Evolutionary conservation across 129 eudicot species (phyloP), one percentile per base, ranked within the genome.

Genomic region (Smallanthus sonchifolius): DNA sequence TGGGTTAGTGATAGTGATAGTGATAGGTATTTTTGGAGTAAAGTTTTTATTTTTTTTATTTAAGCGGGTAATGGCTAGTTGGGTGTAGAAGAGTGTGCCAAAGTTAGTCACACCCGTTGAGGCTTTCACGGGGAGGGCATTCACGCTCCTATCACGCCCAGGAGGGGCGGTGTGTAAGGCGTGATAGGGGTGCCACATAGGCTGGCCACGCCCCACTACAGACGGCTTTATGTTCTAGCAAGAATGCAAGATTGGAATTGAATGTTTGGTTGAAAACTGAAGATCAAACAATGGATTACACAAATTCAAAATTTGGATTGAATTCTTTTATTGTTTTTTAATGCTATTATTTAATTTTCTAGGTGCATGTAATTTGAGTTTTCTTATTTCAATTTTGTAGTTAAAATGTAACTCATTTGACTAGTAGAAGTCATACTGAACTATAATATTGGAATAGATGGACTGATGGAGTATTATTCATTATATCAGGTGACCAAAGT

Each of bases 341-440:
- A 61, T 61, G 40, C 19, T 7, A 61, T 13, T 14, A 35, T 61
- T n/a, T 10, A 5, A 24, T 37, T 13, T 34, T 14, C 59, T 15
- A 14, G 43, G 56, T 15, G 56, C 20, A 17, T 65, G 38, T 15
- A 17, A 19, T 17, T 10, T 20, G 2, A 11, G 59, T 30, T 47
- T n/a, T 28, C 42, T 20, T 28, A 45, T 68, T 43, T 67, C 40
- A 67, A 13, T 57, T 57, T 28, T 24, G 40, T 67, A 69, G 74
- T 28, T 45, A 24, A 10, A 68, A 45, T 1, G 39, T 3, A 48
- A 68, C 73, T 7, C 45, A 45, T 24, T 19, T 68, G 72, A 30
- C 37, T 59, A 8, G 8, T 10, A 62, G 43, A 34, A 62, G 67
- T 62, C 24, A 62, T 35, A 35, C 10, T 34, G 43, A 43, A 61